Evolutionary conservation across 169 alveolate genomes (phyloP), one percentile per base, ranked within the genome.

Genomic region (Cyclospora cayetanensis): DNA sequence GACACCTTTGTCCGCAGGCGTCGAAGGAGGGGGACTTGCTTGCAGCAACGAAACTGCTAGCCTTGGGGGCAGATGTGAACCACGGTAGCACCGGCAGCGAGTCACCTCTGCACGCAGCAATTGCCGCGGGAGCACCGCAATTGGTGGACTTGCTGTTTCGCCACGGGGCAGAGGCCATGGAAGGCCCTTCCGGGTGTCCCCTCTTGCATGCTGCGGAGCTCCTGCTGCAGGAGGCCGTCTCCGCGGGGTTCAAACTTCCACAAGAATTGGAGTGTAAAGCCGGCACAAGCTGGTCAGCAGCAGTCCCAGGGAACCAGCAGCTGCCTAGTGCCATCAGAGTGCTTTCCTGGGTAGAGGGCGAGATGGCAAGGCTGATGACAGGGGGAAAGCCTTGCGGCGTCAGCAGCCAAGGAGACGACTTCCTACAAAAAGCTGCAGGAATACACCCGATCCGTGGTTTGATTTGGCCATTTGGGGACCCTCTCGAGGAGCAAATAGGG

Each of bases 321-420:
- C 41, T 42, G 43, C 68, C 11, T 25, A 76, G 86, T 42, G 43
- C 66, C 29, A 42, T 76, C 66, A 22, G 25, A n/a, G 39, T 76
- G 15, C 86, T 76, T 53, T 76, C 86, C 27, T 76, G 86, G 86
- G 86, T 76, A 65, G 86, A 76, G 63, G 86, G 86, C 42, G 68
- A 43, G 46, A 43, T 76, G 63, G n/a, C 65, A 39, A 22, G 39
- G 46, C 66, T 43, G 11, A 76, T 22, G 55, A n/a, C n/a, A n/a
- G 86, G 86, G 22, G 86, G 86, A 25, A 39, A 39, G 42, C 0
- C 22, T 27, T 43, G 86, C 12, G 65, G 86, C 66, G 25, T 60
- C 84, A 41, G 84, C 66, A 25, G 86, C 43, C 39, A 37, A 55
- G 42, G 42, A 76, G 66, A 76, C n/a, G 86, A 76, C 43, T 76